Conservation (phyloP, 2,329 filamentous ascomycete species). For the Penicillium sp. region DNA sequence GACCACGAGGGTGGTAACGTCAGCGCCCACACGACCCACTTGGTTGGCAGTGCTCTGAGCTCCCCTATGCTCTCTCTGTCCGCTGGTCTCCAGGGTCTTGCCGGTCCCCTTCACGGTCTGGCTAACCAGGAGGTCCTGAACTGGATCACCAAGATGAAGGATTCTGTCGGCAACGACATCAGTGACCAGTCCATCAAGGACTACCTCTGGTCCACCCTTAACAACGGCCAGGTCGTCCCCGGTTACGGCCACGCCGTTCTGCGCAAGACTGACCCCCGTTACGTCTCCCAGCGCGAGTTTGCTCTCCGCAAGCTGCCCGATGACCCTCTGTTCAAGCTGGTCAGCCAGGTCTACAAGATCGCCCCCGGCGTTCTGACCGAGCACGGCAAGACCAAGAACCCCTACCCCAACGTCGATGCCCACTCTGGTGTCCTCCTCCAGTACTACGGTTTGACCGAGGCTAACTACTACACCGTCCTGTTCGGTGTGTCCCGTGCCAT, state of each 20-base stretch:
- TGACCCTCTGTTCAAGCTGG: conserved; percentile 99
- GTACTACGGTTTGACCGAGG: conserved; percentile 98
- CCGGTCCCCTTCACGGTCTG: conserved; percentile 95
- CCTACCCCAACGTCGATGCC: conserved; percentile 96
- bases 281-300: conserved; percentile 97
- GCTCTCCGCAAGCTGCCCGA: conserved; percentile 89
- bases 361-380: conserved; percentile 95
- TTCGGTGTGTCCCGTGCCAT: conserved; percentile 98
- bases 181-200: conserved; percentile 96
- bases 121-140: conserved; percentile 99
- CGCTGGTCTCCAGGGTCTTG: conserved; percentile 95
- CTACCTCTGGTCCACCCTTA: conserved; percentile 98
- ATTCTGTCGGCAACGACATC: conserved; percentile 85
- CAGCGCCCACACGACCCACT: conserved; percentile 95
- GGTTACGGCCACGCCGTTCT: conserved; percentile 98
- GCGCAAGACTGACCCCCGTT: conserved; percentile 98
- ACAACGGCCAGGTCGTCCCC: conserved; percentile 90
- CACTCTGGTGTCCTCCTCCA: conserved; percentile 99
- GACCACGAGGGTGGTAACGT: conserved; percentile 99
- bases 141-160: conserved; percentile 99
- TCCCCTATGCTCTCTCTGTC: conserved; percentile 96
- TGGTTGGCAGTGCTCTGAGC: conserved; percentile 94
- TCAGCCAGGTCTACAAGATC: conserved; percentile 99
- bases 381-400: conserved; percentile 99
- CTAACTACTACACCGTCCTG: conserved; percentile 99